A percentile compares a stretch with the other conserved stretches of the same genome.
Evolutionary conservation across 2,329 filamentous ascomycete genomes (phyloP).

Genomic region (Penicillium olsonii): DNA sequence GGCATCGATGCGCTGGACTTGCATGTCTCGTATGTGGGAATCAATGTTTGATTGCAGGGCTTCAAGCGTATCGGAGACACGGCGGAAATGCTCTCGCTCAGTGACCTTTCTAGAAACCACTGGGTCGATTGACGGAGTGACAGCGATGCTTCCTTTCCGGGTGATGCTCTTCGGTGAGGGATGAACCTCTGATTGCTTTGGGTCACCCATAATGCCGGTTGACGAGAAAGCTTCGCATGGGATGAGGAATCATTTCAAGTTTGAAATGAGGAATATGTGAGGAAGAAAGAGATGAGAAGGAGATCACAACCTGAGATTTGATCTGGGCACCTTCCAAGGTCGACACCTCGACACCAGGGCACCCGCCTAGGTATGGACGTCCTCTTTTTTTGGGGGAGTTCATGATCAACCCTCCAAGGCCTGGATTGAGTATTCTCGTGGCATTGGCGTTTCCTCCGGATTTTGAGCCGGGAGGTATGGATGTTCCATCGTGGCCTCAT

Average conservation of each 20-base stretch:
- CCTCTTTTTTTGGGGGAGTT: no score
- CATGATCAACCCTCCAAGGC: no score
- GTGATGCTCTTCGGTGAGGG: neutral
- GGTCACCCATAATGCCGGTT: neutral
- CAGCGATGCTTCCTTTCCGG: neutral
- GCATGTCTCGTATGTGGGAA: neutral
- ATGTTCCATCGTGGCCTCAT: no score
- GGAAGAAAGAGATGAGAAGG: neutral
- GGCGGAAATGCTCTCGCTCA: neutral
- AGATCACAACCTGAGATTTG: neutral
- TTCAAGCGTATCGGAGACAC: neutral
- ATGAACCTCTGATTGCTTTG: neutral
- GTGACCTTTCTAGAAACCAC: neutral
- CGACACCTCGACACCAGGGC: no score
- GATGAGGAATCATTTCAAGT: neutral
- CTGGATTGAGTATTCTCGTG: no score
- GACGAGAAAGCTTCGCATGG: neutral
- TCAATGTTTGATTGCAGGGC: neutral
- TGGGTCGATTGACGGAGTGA: neutral
- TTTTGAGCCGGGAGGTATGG: no score
- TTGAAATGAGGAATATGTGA: neutral
- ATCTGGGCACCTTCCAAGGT: no score
- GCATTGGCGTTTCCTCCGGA: no score
- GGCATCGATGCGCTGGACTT: neutral
- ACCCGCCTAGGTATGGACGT: no score